Base-by-base conservation (phyloP, 352 stramenopile genomes). In the Globisporangium megalacanthum region DNA sequence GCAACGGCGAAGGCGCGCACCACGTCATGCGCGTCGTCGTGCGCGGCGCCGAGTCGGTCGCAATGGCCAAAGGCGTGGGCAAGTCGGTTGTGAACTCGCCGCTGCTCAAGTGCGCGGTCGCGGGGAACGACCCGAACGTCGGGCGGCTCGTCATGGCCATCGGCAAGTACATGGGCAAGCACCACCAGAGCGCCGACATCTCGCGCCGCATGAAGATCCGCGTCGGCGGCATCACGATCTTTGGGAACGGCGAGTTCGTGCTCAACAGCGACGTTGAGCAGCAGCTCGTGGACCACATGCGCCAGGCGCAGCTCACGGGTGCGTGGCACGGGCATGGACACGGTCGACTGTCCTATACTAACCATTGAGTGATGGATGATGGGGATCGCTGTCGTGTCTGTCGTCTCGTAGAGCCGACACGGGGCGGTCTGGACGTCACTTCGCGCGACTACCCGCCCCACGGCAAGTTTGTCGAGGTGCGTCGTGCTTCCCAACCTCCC, bases 51-150 rank as follows among this genome's bases (percentile, higher is more conserved):
- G 61, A 72, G 33, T 86, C 79, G 39, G 72, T 80, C 35, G 70
- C 73, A 6, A 89, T 96, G 70, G 88, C 89, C 48, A 89, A 95
- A 62, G 84, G 83, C 22, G 75, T 97, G 17, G 92, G 88, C 67
- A 96, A 96, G 71, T 90, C 79, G n/a, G 71, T 98, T 25, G 86
- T 98, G 41, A 98, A 98, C 75, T 97, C 90, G 36, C 96, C 95
- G 31, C 77, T 99, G 53, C 95, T 99, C 70, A 99, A 99, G 82
- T 98, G 94, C 64, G 97, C 96, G 9, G 90, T 99, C 25, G 91
- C 94, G 11, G 97, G 97, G 49, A 99, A 99, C 62, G 97, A 99
- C 78, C 96, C 97, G 46, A 99, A 99, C 70, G 97, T 98, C 49
- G 97, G 97, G 4, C 83, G 97, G 17, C 82, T 99, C 50, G 89